Evolutionary conservation across 2,329 filamentous ascomycete species (phyloP).

Genomic region (Cercospora nicotianae): DNA sequence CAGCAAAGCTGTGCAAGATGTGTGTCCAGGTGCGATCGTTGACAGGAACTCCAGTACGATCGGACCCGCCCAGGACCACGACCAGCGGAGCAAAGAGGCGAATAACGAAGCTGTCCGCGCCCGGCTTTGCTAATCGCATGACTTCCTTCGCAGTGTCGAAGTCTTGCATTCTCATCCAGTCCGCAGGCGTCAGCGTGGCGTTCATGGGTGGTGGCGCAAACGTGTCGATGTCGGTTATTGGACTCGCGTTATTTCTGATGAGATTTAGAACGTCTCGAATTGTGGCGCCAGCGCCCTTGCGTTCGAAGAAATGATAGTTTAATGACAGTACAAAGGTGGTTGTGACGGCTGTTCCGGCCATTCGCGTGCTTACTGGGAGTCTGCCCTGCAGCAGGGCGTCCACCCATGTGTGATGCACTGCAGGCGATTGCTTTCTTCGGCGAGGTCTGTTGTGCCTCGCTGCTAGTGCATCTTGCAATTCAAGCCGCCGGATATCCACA

Average conservation of each 20-base stretch:
- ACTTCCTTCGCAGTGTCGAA: slow-evolving; percentile 76
- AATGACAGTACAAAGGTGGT: slow-evolving; percentile 70
- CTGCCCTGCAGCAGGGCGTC: slow-evolving; percentile 64
- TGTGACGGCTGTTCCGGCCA: slow-evolving; percentile 73
- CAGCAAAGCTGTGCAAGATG: slow-evolving; percentile 48
- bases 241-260: slow-evolving; percentile 19
- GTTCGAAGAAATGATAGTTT: slow-evolving; percentile 76
- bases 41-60: slow-evolving; percentile 55
- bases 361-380: slow-evolving; percentile 67
- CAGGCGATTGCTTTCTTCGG: slow-evolving; percentile 28
- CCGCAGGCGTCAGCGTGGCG: slow-evolving; percentile 71
- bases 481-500: slow-evolving; percentile 73
- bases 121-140: slow-evolving; percentile 72
- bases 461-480: slow-evolving; percentile 70
- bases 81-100: slow-evolving; percentile 73
- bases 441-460: slow-evolving; percentile 34
- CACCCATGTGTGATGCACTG: slow-evolving; percentile 55
- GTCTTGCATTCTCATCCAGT: slow-evolving; percentile 76
- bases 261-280: slow-evolving; percentile 36
- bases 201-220: slow-evolving; percentile 61
- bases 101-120: slow-evolving; percentile 69
- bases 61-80: slow-evolving; percentile 68
- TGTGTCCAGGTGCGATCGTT: slow-evolving; percentile 55
- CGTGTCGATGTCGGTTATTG: slow-evolving; percentile 32
- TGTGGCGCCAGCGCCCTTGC: slow-evolving; percentile 45